Conservation (phyloP, 1,284 basidiomycete species). For the Moesziomyces sp. region DNA sequence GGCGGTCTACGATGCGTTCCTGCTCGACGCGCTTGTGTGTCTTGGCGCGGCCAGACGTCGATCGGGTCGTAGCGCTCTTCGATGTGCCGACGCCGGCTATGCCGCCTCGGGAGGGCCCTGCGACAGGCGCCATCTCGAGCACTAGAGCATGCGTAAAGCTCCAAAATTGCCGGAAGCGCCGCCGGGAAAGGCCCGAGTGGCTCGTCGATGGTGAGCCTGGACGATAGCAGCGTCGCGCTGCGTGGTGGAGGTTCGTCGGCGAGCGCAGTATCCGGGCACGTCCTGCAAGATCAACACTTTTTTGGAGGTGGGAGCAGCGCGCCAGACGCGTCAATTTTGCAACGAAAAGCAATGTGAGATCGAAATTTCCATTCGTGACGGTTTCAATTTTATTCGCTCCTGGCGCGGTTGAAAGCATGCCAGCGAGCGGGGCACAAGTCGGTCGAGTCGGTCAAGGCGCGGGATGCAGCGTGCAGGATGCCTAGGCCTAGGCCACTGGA, state of each 20-base stretch:
- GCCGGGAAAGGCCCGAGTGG: no score
- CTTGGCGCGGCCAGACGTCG: conserved; percentile 20
- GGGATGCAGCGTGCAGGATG: no score
- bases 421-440: no score
- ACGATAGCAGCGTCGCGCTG: not conserved
- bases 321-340: not conserved
- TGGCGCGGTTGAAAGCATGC: no score
- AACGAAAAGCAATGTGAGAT: not conserved
- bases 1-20: conserved; percentile 33
- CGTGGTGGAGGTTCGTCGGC: not conserved
- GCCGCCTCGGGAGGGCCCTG: conserved; percentile 18
- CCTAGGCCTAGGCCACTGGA: no score
- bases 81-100: conserved; percentile 1
- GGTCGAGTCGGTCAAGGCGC: no score
- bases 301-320: not conserved
- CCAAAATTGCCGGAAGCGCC: no score
- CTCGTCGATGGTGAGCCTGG: not conserved
- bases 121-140: conserved; percentile 11
- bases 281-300: conserved; percentile 12
- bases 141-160: not conserved
- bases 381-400: no score
- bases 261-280: not conserved
- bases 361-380: not conserved
- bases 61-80: conserved; percentile 5
- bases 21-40: conserved; percentile 36